Base-by-base conservation (phyloP, 345 rosid species). In the Brassica rapa region DNA sequence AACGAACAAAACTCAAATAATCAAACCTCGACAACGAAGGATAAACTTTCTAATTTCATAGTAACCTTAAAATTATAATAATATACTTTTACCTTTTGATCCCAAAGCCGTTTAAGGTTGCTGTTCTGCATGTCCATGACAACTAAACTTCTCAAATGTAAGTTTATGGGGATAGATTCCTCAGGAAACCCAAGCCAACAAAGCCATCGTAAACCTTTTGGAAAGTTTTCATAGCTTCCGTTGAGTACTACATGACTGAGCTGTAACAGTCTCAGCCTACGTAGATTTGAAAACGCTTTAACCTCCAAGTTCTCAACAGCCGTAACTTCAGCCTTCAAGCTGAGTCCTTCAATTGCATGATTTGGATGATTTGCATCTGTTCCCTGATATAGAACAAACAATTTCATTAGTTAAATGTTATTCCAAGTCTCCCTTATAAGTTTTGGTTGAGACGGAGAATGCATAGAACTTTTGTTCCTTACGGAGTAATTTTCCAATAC, bases 381-480 rank as follows among this genome's bases (percentile, higher is more conserved):
- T 23, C 70, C 80, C 81, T 77, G 14, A 5, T 2, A 77, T 77
- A 49, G 8, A 70, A 37, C 76, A 77, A 63, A 19, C 32, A 37
- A 62, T 0, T 51, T 49, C 25, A n/a, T 77, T 19, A 32, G 49
- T 15, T 5, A 15, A 61, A 14, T 61, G 21, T 41, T 29, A 53
- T 19, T 4, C 5, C 7, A 60, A 43, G 41, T 66, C 39, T 5
- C 12, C 15, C 19, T 46, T 46, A 1, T 49, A 35, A 35, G 8
- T 35, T 46, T 46, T 46, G 55, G 55, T 14, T 49, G 19, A 49
- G 0, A n/a, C 19, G n/a, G 8, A 49, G 8, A 49, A 49, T 49
- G 19, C 56, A 49, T 46, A 4, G 19, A 6, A 5, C 15, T 14
- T 14, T 14, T 49, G 16, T 14, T 49, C 19, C 56, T 49, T 49